These are phyloP conservation scores for Bruguiera parviflora DNA, from an alignment of 345 rosid genomes.

Conservation along the genomic window DNA sequence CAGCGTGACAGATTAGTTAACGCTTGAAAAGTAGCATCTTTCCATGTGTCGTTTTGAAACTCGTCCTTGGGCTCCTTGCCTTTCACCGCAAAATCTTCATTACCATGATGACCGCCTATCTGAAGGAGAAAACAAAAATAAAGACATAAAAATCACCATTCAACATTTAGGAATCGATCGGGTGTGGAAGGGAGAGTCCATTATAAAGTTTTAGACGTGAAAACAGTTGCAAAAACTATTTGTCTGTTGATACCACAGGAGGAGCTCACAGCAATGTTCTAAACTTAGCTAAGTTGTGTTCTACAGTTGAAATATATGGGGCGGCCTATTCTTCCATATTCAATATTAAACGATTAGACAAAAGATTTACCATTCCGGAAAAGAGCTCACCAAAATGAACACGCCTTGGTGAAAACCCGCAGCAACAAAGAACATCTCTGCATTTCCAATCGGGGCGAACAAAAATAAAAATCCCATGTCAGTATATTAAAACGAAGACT, in stretches of 20 bases:
- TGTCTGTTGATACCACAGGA: not conserved
- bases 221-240: not conserved
- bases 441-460: slow-evolving; percentile 5
- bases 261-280: no score
- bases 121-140: slow-evolving; percentile 7
- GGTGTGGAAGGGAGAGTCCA: no score
- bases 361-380: not conserved
- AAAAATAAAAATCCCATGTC: not conserved
- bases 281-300: no score
- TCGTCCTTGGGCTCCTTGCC: slow-evolving; percentile 96
- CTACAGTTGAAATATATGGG: no score
- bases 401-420: slow-evolving; percentile 92
- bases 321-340: no score
- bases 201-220: no score
- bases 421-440: slow-evolving; percentile 95
- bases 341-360: not conserved
- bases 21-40: slow-evolving; percentile 87
- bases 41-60: slow-evolving; percentile 96
- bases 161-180: no score
- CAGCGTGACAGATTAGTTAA: slow-evolving; percentile 71
- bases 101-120: slow-evolving; percentile 77
- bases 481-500: not conserved
- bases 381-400: not conserved
- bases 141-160: no score
- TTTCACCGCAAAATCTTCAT: slow-evolving; percentile 82